Evolutionary conservation across 139 green algal species (phyloP).

Genomic region (Auxenochlorella pyrenoidosa): DNA sequence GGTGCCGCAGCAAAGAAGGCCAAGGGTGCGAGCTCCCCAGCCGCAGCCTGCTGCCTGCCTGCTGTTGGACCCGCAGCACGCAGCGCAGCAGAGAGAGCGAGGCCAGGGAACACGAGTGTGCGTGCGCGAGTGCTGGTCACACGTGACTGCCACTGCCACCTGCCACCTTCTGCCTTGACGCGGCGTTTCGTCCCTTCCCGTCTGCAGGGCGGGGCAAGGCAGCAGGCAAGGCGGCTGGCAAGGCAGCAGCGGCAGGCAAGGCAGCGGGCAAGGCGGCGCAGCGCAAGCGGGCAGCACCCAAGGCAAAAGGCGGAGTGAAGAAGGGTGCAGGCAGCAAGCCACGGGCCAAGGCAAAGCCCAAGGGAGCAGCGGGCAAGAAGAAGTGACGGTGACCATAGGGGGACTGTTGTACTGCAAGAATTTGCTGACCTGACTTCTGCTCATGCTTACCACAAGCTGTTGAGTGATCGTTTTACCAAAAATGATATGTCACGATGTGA

Average conservation of each 20-base stretch:
- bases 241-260: neutral
- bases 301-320: slow-evolving; percentile 35
- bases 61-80: neutral
- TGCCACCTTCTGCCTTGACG: no score
- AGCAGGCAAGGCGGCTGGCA: neutral
- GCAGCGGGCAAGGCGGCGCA: neutral
- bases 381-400: neutral
- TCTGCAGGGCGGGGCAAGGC: slow-evolving; percentile 17
- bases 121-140: no score
- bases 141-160: no score
- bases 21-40: neutral
- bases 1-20: slow-evolving; percentile 6
- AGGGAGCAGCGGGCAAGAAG: slow-evolving; percentile 10
- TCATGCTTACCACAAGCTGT: no score
- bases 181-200: no score
- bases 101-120: no score
- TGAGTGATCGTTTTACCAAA: no score
- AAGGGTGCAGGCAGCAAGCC: neutral
- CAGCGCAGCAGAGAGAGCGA: no score
- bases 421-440: no score
- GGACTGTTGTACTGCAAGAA: no score
- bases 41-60: neutral
- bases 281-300: neutral
- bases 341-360: slow-evolving; percentile 28
- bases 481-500: neutral